Conservation (phyloP, 2,329 filamentous ascomycete species). For the Pseudogymnoascus sp. region DNA sequence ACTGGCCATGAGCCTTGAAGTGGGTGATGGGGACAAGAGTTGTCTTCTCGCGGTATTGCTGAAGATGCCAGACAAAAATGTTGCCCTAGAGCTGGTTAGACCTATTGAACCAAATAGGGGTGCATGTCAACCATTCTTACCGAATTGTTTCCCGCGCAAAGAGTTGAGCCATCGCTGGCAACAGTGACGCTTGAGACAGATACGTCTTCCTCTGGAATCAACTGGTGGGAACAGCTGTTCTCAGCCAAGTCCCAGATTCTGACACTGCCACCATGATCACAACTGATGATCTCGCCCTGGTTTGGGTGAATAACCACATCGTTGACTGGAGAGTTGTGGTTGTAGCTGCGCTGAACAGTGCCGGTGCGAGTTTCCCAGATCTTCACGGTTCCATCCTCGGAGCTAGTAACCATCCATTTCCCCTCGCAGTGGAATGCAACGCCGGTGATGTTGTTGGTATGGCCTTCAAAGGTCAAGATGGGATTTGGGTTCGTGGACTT, state of each 20-base stretch:
- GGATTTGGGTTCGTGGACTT: conserved; percentile 96
- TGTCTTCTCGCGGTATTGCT: conserved; percentile 62
- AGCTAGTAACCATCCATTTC: conserved; percentile 99
- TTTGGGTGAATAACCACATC: conserved; percentile 99
- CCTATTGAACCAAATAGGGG: not conserved
- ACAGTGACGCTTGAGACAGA: conserved; percentile 92
- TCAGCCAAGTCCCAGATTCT: conserved; percentile 94
- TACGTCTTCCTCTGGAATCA: conserved; percentile 93
- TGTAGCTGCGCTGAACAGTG: conserved; percentile 85
- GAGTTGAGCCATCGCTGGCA: conserved; percentile 83
- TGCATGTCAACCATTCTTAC: conserved; percentile 40
- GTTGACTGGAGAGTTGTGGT: conserved; percentile 81
- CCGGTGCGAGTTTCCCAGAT: conserved; percentile 91
- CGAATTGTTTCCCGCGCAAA: conserved; percentile 87
- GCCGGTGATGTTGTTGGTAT: conserved; percentile 91
- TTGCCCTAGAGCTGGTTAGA: conserved; percentile 58
- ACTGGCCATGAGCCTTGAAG: conserved; percentile 64
- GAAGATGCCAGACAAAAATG: conserved; percentile 93
- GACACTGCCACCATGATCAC: conserved; percentile 86
- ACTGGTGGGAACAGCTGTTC: conserved; percentile 92
- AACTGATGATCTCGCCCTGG: conserved; percentile 95
- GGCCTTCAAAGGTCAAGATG: conserved; percentile 87
- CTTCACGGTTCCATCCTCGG: conserved; percentile 92
- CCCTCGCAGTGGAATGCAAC: conserved; percentile 97
- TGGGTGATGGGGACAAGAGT: conserved; percentile 63